Evolutionary conservation across 768 basidiomycete genomes (phyloP), one percentile per base, ranked within the genome.

Genomic region (Podaxis sp.): DNA sequence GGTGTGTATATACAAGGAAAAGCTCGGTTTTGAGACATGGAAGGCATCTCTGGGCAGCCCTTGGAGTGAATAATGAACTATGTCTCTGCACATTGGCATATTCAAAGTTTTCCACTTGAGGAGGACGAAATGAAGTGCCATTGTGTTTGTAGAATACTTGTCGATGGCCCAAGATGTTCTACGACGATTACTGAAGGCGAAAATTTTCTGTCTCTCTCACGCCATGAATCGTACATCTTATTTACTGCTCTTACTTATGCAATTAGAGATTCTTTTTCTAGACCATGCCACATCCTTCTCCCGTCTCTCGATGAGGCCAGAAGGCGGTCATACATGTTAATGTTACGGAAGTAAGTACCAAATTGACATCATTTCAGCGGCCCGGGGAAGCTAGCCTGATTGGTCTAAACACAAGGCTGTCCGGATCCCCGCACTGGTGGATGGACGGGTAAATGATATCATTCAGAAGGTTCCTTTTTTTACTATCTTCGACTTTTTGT

Each of bases 391-490:
- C 21, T 38, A 32, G 57, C 57, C 42, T 37, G 27, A 32, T 32
- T 23, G 51, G 42, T 23, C 38, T 40, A n/a, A n/a, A 50, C 23
- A 4, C 23, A 42, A 37, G 21, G 50, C 38, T 35, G 47, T 9
- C 37, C 25, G 50, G 50, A 42, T 6, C 38, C 57, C 50, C 50
- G 38, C 25, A 6, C 7, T 1, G 14, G 6, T 9, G n/a, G 46
- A 36, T 47, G 44, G 25, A n/a, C 16, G 50, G 40, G 28, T 59
- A n/a, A 59, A 59, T 60, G 59, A 60, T 54, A 60, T 54, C 51
- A 54, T 53, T 53, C 38, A 42, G 37, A 47, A 40, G 23, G 53
- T 55, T 54, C 52, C 40, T 36, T 35, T 21, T 21, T 32, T 36
- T 48, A 21, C 40, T 54, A 16, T 46, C 52, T 35, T 23, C 59